Base-by-base conservation (phyloP, 2,329 filamentous ascomycete species). In the Juglanconis juglandina region DNA sequence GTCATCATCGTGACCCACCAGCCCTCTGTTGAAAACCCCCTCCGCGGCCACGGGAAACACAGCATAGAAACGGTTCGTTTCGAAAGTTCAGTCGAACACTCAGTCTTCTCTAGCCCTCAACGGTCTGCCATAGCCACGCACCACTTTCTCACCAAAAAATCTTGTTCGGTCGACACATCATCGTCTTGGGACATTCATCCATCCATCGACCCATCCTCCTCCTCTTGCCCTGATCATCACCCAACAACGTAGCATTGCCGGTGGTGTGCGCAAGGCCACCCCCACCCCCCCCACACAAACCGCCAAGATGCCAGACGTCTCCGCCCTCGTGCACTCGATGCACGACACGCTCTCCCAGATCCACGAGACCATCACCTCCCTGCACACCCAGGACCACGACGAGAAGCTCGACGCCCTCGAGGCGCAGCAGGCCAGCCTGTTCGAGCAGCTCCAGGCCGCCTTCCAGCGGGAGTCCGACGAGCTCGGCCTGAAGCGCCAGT, bases 261-360 rank as follows among this genome's bases (percentile, higher is more conserved):
- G 24, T 24, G 24, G 24, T 24, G n/a, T 34, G 47, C 47, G n/a
- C 55, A 9, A n/a, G 17, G 14, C 24, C 37, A 34, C 14, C 5
- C 37, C n/a, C n/a, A n/a, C 9, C 35, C 37, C 11, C 14, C 5
- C 37, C n/a, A 17, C 30, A 24, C 24, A 42, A 33, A 6, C n/a
- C n/a, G 5, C 41, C 34, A 53, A 52, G 7, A 72, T 71, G 68
- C 59, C 52, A 17, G 72, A 77, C 59, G 72, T 78, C 61, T 69
- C 73, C 13, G 63, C 68, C 48, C 74, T 79, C 51, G 72, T 78
- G 64, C 67, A 72, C 62, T 73, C 77, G 66, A 76, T 79, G 75
- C 74, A 73, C 63, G 73, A 77, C 56, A 77, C 73, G 24, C 68
- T 79, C 49, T 71, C 73, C 1, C 68, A 70, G 14, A 78, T 79